These are phyloP conservation scores for Dothistroma pini DNA, from an alignment of 2,329 filamentous ascomycete species.

Conservation along the genomic window DNA sequence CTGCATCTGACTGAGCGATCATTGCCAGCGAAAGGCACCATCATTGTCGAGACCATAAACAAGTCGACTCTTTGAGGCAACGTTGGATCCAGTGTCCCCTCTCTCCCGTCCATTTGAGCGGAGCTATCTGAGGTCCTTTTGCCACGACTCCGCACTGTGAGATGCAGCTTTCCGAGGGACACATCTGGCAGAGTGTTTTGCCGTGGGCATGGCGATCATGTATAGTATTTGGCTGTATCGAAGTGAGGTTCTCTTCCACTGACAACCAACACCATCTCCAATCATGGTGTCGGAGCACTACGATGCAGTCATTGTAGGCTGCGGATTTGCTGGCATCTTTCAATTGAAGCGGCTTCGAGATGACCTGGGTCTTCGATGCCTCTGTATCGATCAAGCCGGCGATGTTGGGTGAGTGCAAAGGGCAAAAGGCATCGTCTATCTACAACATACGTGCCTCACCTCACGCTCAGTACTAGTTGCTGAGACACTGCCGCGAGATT, in stretches of 20 bases:
- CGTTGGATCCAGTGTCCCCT: neutral
- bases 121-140: neutral
- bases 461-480: neutral
- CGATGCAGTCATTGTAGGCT: slow-evolving; percentile 30
- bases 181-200: neutral
- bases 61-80: too few species aligned
- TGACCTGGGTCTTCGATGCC: slow-evolving; percentile 24
- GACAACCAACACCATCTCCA: neutral
- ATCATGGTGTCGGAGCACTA: slow-evolving; percentile 6
- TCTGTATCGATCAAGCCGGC: slow-evolving; percentile 43
- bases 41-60: too few species aligned
- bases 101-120: neutral
- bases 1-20: too few species aligned
- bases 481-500: neutral
- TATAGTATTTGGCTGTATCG: neutral
- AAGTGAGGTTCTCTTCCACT: neutral
- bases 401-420: slow-evolving; percentile 33
- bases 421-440: too few species aligned
- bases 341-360: slow-evolving; percentile 17
- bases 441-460: too few species aligned
- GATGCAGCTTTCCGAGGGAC: neutral
- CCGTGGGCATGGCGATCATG: neutral
- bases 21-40: too few species aligned
- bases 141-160: neutral
- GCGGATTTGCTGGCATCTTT: slow-evolving; percentile 31